These are phyloP conservation scores for Kregervanrija pseudodelftensis DNA, from an alignment of 805 yeast genomes.

Conservation along the genomic window DNA sequence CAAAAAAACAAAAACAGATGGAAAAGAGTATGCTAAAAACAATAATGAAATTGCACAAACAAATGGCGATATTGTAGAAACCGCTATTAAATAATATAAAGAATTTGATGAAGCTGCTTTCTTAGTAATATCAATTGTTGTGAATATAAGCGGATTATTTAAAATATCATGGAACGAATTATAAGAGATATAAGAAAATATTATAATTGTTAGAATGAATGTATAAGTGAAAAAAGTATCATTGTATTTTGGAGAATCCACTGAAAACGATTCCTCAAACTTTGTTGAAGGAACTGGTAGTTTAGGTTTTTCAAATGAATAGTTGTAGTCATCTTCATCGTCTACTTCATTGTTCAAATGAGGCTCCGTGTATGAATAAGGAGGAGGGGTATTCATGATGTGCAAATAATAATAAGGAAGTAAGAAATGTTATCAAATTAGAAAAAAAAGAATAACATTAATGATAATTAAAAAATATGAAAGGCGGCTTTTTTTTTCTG, in stretches of 20 bases:
- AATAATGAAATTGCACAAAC: constrained; percentile 15
- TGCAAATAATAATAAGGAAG: neutral
- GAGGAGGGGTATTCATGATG: constrained; percentile 10
- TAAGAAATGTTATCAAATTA: neutral
- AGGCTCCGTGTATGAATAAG: constrained; percentile 10
- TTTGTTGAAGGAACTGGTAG: constrained; percentile 27
- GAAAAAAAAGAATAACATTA: too few relatives aligned
- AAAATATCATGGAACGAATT: constrained; percentile 9
- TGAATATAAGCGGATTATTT: neutral
- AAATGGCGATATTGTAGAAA: constrained; percentile 16
- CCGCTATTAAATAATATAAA: constrained; percentile 2
- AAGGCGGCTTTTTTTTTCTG: too few relatives aligned
- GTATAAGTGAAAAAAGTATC: constrained; percentile 68
- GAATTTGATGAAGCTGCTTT: constrained; percentile 6
- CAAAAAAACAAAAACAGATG: constrained; percentile 22
- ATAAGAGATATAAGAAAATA: constrained; percentile 10
- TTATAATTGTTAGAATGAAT: constrained; percentile 19
- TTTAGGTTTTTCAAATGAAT: constrained; percentile 25
- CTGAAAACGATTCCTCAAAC: constrained; percentile 64
- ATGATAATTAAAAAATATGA: too few relatives aligned
- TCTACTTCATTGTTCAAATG: constrained; percentile 13
- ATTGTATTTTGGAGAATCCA: constrained; percentile 54
- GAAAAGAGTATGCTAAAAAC: constrained; percentile 20
- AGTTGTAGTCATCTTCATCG: constrained; percentile 22
- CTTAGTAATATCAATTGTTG: neutral